Conservation (phyloP, 2,329 filamentous ascomycete genomes). For the Epicoccum nigrum region DNA sequence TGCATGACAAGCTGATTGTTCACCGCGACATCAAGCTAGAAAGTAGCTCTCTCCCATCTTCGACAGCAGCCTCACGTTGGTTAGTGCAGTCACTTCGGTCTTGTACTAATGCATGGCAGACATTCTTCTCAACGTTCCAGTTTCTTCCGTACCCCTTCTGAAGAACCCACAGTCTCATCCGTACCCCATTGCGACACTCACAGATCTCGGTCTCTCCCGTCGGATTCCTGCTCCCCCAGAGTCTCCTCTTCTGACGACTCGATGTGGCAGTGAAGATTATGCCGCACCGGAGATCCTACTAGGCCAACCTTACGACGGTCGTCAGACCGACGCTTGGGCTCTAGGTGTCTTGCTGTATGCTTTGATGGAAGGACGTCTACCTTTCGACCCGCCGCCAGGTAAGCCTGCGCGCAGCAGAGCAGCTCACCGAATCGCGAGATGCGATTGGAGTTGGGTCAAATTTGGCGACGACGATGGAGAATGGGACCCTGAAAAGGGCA, state of each 20-base stretch:
- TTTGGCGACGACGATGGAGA: constrained; percentile 85
- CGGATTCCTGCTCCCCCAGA: constrained; percentile 74
- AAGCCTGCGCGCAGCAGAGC: constrained; percentile 78
- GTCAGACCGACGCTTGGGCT: constrained; percentile 92
- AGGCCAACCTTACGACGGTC: constrained; percentile 92
- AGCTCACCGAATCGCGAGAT: constrained; percentile 91
- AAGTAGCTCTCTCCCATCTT: constrained; percentile 65
- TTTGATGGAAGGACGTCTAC: constrained; percentile 87
- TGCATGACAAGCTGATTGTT: constrained; percentile 85
- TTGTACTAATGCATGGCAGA: constrained; percentile 61
- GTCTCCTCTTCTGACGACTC: constrained; percentile 86
- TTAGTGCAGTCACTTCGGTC: constrained; percentile 30
- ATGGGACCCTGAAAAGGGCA: constrained; percentile 73
- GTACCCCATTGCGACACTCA: constrained; percentile 83
- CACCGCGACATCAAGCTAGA: constrained; percentile 98
- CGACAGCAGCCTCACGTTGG: constrained; percentile 14
- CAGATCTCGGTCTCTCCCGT: constrained; percentile 88
- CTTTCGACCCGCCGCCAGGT: constrained; percentile 87
- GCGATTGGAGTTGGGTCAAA: constrained; percentile 93
- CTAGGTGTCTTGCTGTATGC: constrained; percentile 92
- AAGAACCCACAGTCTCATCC: constrained; percentile 77
- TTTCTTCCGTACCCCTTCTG: constrained; percentile 66
- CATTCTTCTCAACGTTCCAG: constrained; percentile 84
- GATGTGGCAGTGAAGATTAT: constrained; percentile 96
- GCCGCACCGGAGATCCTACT: constrained; percentile 95